Evolutionary conservation across 2,329 filamentous ascomycete species (phyloP).

Genomic region (Leptographium procerum): DNA sequence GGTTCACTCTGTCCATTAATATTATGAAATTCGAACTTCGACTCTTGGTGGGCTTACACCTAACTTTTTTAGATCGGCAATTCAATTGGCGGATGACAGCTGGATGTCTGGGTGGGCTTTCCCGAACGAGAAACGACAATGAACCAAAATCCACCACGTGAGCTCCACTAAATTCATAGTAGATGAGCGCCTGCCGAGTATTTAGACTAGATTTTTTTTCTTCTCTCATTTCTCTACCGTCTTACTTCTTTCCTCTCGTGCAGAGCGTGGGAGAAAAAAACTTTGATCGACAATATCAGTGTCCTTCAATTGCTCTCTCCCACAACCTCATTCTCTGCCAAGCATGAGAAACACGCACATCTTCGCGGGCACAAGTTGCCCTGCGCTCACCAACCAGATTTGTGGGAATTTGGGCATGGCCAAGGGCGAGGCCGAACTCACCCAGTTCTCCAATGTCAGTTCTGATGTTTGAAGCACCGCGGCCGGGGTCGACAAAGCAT

Average conservation of each 20-base stretch:
- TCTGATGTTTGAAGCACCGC: not conserved
- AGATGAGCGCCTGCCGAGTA: not conserved
- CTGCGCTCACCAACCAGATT: slow-evolving; percentile 52
- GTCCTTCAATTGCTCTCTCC: not conserved
- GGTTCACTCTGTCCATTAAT: not conserved
- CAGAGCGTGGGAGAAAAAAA: not conserved
- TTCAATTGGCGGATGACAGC: not conserved
- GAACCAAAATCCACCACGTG: not conserved
- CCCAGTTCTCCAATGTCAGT: slow-evolving; percentile 54
- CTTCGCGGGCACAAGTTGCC: slow-evolving; percentile 57
- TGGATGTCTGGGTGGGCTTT: not conserved
- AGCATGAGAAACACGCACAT: slow-evolving; percentile 45
- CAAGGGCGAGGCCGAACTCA: slow-evolving; percentile 52
- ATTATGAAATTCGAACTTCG: not conserved
- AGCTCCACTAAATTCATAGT: slow-evolving; percentile 1
- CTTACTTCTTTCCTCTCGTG: not conserved
- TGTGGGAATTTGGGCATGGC: slow-evolving; percentile 57
- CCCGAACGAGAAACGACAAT: not conserved
- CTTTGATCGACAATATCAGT: not conserved
- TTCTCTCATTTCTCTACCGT: not conserved
- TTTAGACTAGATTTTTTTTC: slow-evolving; percentile 2
- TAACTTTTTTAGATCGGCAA: not conserved
- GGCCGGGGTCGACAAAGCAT: not conserved
- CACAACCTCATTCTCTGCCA: not conserved
- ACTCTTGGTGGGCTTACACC: not conserved